Evolutionary conservation across 1,284 basidiomycete genomes (phyloP).

Genomic region (Dichomitus squalens): DNA sequence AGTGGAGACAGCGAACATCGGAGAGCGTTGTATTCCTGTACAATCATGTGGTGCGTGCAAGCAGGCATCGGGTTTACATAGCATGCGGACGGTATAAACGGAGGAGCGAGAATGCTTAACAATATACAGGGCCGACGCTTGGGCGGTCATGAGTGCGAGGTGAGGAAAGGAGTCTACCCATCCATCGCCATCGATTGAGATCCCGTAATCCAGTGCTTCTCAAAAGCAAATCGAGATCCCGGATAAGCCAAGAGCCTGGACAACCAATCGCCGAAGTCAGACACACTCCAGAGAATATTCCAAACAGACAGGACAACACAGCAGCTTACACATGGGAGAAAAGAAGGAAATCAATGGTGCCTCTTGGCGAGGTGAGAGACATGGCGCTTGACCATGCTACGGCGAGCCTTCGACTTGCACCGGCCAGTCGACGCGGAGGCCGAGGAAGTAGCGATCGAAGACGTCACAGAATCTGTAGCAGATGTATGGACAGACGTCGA

Average conservation of each 20-base stretch:
- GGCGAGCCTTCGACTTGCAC: constrained; percentile 25
- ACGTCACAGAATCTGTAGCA: constrained; percentile 8
- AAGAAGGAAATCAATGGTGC: constrained; percentile 26
- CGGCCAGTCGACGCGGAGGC: constrained; percentile 24
- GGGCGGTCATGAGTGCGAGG: constrained; percentile 8
- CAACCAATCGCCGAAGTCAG: constrained; percentile 5
- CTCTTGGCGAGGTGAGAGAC: constrained; percentile 28
- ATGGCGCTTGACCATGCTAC: constrained; percentile 28
- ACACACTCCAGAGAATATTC: background rate
- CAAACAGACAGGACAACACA: background rate
- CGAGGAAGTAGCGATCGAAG: constrained; percentile 18
- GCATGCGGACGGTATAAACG: background rate
- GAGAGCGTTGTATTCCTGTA: constrained; percentile 22
- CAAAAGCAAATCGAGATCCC: constrained; percentile 33
- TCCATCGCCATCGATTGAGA: constrained; percentile 22
- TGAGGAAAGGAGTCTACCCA: constrained; percentile 26
- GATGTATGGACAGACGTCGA: constrained; percentile 12
- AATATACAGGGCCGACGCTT: constrained; percentile 8
- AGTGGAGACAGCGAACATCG: constrained; percentile 1
- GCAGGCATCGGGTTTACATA: constrained; percentile 21
- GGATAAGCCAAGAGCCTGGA: constrained; percentile 21
- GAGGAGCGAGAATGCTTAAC: constrained; percentile 4
- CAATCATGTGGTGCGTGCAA: constrained; percentile 23
- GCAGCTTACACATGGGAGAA: constrained; percentile 16
- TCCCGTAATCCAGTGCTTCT: constrained; percentile 29